phyloP scores from a whole-genome alignment of 495 filamentous ascomycete genomes.

The Xylaria intraflava region DNA sequence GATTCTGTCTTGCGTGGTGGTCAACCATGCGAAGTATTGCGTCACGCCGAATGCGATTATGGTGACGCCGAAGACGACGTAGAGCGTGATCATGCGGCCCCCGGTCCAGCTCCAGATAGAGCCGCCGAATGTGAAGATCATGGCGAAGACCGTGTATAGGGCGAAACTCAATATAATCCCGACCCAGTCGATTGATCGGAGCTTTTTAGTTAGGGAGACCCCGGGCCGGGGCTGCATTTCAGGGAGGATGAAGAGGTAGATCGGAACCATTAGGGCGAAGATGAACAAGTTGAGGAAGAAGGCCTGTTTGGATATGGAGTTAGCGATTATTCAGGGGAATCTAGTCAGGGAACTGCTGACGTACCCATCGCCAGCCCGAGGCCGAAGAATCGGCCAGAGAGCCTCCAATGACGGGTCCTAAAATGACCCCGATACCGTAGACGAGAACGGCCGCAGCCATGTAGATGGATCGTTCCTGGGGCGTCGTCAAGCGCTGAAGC shows the following conservation, averaged over 20 bases:
- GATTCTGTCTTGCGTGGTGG: conserved; percentile 36
- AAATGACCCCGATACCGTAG: conserved; percentile 43
- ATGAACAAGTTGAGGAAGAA: conserved; percentile 62
- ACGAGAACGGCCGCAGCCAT: conserved; percentile 29
- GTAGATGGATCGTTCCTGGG: conserved; percentile 38
- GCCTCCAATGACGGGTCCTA: conserved; percentile 54
- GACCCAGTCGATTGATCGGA: conserved; percentile 35
- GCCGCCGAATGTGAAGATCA: conserved; percentile 46
- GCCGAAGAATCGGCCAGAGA: conserved; percentile 42
- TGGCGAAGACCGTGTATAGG: conserved; percentile 29
- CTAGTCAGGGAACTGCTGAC: no score
- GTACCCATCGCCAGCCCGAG: conserved; percentile 46
- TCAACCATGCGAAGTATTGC: conserved; percentile 43
- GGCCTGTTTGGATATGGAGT: no score
- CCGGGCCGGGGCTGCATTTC: conserved; percentile 35
- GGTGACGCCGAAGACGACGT: conserved; percentile 41
- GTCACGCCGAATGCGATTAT: conserved; percentile 43
- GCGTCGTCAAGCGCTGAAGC: no score
- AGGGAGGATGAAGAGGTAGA: conserved; percentile 49
- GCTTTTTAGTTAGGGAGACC: conserved; percentile 17
- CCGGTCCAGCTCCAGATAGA: conserved; percentile 41
- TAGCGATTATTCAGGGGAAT: no score
- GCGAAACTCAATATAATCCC: conserved; percentile 34
- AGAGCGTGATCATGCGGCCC: conserved; percentile 42
- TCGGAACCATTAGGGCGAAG: conserved; percentile 44